Evolutionary conservation across 106 monocot genomes (phyloP), one percentile per base, ranked within the genome.

Genomic region (Narthecium ossifragum): DNA sequence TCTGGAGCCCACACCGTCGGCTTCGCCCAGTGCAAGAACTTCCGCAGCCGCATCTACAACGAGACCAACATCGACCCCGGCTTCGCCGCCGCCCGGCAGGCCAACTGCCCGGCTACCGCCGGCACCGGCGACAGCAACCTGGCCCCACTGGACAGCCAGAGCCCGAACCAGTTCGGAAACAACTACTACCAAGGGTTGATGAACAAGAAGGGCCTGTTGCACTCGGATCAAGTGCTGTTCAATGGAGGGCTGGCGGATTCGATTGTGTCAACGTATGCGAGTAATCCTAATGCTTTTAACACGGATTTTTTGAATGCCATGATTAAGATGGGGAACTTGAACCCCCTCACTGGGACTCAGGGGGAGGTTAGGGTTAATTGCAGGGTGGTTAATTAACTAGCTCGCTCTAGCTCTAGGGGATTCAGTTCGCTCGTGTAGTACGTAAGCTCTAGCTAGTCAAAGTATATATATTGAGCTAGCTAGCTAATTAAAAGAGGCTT

Each of bases 1-100:
- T 75, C 71, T 9, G 71, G 65, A 13, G 71, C 51, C 5, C 67
- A 78, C 51, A 78, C 78, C 10, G 37, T 78, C 1, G 71, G 78
- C 10, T 31, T 66, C 18, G 71, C 75, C 6, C 46, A 37, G 15
- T 78, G 66, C 67, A 20, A 3, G 7, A 18, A 29, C 20, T 62
- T 72, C 33, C 29, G 62, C 28, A 32, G 8, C 54, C 55, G 72
- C 11, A 46, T 78, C 51, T 78, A 72, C 78, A 78, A 72, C 49
- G 65, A 65, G 40, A 66, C 66, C 6, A 62, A 41, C 50, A 55
- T 78, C 25, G 71, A 72, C 39, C 14, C 62, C 1, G 20, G 26
- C 70, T 66, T 67, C 2, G 57, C 49, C 1, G 11, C 30, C n/a
- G 23, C 56, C 1, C 56, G 61, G 13, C 52, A 25, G 9, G 2